Evolutionary conservation across 805 yeast genomes (phyloP), one percentile per base, ranked within the genome.

Genomic region (Vanderwaltozyma yarrowii): DNA sequence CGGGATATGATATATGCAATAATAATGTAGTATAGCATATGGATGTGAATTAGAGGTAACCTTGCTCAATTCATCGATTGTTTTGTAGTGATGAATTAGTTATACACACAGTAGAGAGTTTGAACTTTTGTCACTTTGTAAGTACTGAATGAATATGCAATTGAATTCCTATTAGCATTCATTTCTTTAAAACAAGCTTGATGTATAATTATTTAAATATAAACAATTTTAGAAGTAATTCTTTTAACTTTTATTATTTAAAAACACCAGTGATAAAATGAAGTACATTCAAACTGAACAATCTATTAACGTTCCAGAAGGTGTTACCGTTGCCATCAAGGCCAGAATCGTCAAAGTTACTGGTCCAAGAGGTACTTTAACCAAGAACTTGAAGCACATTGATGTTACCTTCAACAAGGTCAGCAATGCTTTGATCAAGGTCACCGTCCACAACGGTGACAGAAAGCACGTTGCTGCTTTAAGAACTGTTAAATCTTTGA

Each of bases 391-490:
- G 66, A 78, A 80, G 67, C 98, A 92, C 76, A 79, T 92, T 61
- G 85, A 89, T 68, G 95, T 92, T 58, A 80, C 96, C 56, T 89
- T 92, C 82, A 59, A 67, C 63, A 86, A 88, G 76, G 64, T 83
- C 51, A 66, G 70, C 64, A 71, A 76, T 24, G 11, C 29, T 13
- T 40, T 40, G 61, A 74, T 92, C 72, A 83, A 81, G 73, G 77
- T 92, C 66, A 75, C 87, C 57, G 96, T 92, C 56, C 94, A 83
- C 81, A 86, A 89, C 69, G 98, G 97, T 75, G 95, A 86, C 83
- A 85, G 97, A 80, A 89, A 89, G 82, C 98, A 92, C 75, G 97
- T 92, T 69, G 99, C 99, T 68, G 83, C 96, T 65, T 77, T 92
- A 69, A 88, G 97, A 79, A 89, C 98, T 49, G 97, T 92, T 70